Evolutionary conservation across 768 basidiomycete species (phyloP), one percentile per base, ranked within the genome.

Genomic region (Leucosporidium creatinivorum): DNA sequence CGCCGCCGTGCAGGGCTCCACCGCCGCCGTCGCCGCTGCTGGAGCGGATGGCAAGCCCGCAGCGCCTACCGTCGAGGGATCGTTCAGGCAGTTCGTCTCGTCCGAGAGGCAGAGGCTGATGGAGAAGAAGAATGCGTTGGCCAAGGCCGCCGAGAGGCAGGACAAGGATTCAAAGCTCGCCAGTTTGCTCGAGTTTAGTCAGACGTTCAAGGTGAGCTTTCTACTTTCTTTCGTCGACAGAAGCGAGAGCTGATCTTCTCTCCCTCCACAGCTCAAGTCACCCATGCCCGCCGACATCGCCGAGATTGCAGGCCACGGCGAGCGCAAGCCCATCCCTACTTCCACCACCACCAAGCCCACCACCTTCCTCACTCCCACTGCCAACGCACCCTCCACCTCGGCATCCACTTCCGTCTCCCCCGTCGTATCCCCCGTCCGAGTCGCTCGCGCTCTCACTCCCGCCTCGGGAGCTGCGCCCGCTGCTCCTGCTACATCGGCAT

Each of bases 111-210:
- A 96, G 75, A 84, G 89, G 61, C 79, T 96, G 9, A 17, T 48
- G 33, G 62, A 66, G 65, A 62, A 69, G 65, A 31, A 49, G 19
- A 19, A 59, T 36, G 51, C 33, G 36, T 10, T 30, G 4, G 44
- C 31, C 31, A 44, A 65, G 19, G n/a, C 56, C 9, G 79, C 93
- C 55, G 85, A 86, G 60, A 93, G 93, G 83, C 89, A 83, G 75
- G 93, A 97, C 77, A 89, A 93, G 86, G 92, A 98, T 78, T 90
- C 89, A 76, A 86, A 89, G 69, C 85, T 96, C 81, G 89, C 91
- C 15, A 94, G 98, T 52, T 81, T 98, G 48, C 84, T 93, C 77
- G 89, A 89, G 79, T 99, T 97, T 79, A 91, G 91, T 71, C 84
- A 89, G 78, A 87, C 80, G 73, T 99, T 99, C 86, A 94, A 96